Percentiles rank a stretch among this genome's conserved stretches.
Evolutionary conservation across 1,284 basidiomycete genomes (phyloP).

Genomic region (Ganoderma multipileum): DNA sequence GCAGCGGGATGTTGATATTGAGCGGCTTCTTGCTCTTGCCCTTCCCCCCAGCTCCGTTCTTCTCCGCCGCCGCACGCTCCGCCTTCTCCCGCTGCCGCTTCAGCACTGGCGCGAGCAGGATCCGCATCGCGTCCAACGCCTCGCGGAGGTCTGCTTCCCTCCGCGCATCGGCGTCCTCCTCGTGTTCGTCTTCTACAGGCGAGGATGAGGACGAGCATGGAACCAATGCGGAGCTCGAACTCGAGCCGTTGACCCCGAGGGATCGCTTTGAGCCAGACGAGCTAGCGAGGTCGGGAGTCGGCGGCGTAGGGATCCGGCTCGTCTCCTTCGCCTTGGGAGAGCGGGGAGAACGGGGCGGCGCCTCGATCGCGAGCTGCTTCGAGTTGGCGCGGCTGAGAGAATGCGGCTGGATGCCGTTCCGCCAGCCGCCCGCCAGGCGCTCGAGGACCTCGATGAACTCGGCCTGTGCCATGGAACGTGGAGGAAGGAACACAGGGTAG

Average conservation of each 20-base stretch:
- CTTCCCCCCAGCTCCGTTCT: constrained; percentile 41
- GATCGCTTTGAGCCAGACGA: background rate
- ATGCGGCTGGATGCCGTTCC: constrained; percentile 62
- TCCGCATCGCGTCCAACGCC: constrained; percentile 67
- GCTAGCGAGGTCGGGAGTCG: constrained; percentile 31
- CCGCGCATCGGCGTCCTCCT: constrained; percentile 3
- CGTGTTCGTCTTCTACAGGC: background rate
- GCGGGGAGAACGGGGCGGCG: constrained; percentile 35
- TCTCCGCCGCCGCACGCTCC: constrained; percentile 57
- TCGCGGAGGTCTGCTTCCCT: constrained; percentile 43
- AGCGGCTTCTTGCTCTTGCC: constrained; percentile 58
- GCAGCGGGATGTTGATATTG: constrained; percentile 80
- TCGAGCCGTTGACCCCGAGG: constrained; percentile 20
- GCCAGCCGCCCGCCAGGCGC: constrained; percentile 76
- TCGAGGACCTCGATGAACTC: constrained; percentile 85
- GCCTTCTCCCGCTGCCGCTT: constrained; percentile 62
- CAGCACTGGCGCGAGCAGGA: constrained; percentile 71
- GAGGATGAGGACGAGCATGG: background rate
- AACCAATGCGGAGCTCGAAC: constrained; percentile 9
- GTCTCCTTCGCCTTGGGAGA: constrained; percentile 37
- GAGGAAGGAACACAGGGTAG: constrained; percentile 83
- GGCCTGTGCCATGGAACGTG: constrained; percentile 84
- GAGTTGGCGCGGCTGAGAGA: constrained; percentile 49
- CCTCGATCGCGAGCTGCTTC: constrained; percentile 52
- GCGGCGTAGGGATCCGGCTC: constrained; percentile 32